Percentiles rank a stretch among this genome's conserved stretches.
These are phyloP conservation scores for Pestalotiopsis sp. DNA, from an alignment of 2,329 filamentous ascomycete genomes.

Conservation along the genomic window DNA sequence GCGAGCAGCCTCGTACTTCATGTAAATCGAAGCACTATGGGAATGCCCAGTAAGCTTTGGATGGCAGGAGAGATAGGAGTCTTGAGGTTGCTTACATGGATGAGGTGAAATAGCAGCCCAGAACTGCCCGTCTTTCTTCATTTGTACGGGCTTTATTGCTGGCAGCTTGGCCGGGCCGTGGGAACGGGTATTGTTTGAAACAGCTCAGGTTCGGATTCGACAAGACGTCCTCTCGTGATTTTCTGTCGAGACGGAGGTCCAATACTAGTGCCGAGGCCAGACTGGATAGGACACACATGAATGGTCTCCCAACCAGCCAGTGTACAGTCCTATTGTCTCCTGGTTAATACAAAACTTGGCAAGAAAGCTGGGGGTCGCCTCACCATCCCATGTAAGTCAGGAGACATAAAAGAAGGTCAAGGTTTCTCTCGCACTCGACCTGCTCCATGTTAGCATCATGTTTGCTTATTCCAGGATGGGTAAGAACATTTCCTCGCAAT, in stretches of 20 bases:
- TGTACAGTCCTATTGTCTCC: slow-evolving; percentile 35
- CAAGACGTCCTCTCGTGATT: slow-evolving; percentile 15
- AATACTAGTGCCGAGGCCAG: slow-evolving; percentile 45
- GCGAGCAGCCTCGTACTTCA: slow-evolving; percentile 28
- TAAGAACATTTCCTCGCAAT: too few species aligned
- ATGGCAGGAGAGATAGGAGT: background rate
- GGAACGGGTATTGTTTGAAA: slow-evolving; percentile 20
- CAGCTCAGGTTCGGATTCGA: slow-evolving; percentile 21
- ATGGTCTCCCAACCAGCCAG: slow-evolving; percentile 40
- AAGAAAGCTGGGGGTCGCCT: slow-evolving; percentile 16
- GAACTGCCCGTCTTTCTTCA: slow-evolving; percentile 22
- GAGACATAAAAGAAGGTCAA: slow-evolving; percentile 56
- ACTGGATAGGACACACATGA: slow-evolving; percentile 45
- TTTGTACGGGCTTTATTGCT: slow-evolving; percentile 16
- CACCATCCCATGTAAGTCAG: slow-evolving; percentile 49
- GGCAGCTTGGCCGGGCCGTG: slow-evolving; percentile 21
- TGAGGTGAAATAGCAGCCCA: slow-evolving; percentile 18
- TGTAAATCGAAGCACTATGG: slow-evolving; percentile 24
- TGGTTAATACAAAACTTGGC: slow-evolving; percentile 7
- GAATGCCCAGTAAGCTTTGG: background rate
- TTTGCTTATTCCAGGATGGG: background rate
- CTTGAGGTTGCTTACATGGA: slow-evolving; percentile 7
- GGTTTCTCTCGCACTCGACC: slow-evolving; percentile 47
- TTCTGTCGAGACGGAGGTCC: slow-evolving; percentile 47
- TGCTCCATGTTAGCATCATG: background rate